Evolutionary conservation across 2,329 filamentous ascomycete genomes (phyloP), one percentile per base, ranked within the genome.

Genomic region (Apiospora sp.): DNA sequence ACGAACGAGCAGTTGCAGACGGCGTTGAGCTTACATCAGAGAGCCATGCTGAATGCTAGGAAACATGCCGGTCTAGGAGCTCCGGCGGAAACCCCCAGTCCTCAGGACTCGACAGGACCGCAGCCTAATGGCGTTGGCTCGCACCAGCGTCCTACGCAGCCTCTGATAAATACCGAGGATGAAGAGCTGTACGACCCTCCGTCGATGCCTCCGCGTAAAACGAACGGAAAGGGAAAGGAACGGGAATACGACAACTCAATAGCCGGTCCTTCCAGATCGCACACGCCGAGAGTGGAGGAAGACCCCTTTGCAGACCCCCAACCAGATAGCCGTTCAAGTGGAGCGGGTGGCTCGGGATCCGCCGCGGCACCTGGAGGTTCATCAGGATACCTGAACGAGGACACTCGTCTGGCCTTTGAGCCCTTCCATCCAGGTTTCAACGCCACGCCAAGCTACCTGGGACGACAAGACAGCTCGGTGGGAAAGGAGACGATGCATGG

Each of bases 1-100:
- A 96, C 94, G 19, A 98, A 97, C 80, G 96, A 98, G 82, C 93
- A 96, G 80, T 87, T 99, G 43, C 93, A 94, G 74, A 90, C 93
- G 64, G 92, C 95, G 0, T 87, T 96, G 54, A 96, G 91, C 75
- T 92, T 94, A 80, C 94, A 98, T 81, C 94, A 97, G 82, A 91
- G 95, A 71, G 92, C 94, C 13, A 85, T 97, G 54, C 83, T 92
- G n/a, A 87, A 87, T 73, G 89, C 90, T 3, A 85, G 88, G 74
- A 92, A 91, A 78, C 84, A 87, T 49, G 81, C 88, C 5, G 87
- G 87, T 14, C 67, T 85, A 27, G 69, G 51, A 14, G 37, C 51
- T 3, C 78, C 80, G 6, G 72, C 74, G 43, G 76, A 72, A 37
- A 67, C 75, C 19, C 72, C 76, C 22, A 51, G 41, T 44, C 46